Conservation (phyloP, 2,329 filamentous ascomycete species). For the Parascedosporium putredinis region DNA sequence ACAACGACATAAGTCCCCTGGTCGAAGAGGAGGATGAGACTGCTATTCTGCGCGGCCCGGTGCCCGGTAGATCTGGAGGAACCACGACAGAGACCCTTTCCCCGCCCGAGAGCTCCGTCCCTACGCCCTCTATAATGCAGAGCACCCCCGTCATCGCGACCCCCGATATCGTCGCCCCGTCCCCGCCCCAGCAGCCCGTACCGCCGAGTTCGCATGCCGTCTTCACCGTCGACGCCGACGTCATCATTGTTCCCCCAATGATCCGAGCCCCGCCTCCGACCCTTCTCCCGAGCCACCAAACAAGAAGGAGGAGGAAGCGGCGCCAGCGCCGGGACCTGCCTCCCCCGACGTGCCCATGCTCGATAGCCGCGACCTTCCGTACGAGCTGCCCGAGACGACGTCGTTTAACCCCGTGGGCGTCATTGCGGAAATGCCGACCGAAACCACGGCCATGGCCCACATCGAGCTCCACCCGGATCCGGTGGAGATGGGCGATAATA, state of each 20-base stretch:
- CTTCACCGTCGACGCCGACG: background rate
- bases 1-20: constrained; percentile 34
- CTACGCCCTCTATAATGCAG: background rate
- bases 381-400: constrained; percentile 21
- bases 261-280: background rate
- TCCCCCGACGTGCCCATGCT: constrained; percentile 21
- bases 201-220: background rate
- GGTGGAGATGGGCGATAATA: constrained; percentile 32
- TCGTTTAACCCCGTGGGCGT: constrained; percentile 30
- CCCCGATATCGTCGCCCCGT: background rate
- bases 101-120: constrained; percentile 2
- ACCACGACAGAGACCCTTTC: background rate
- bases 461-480: constrained; percentile 33
- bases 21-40: constrained; percentile 26
- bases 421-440: constrained; percentile 37
- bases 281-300: background rate
- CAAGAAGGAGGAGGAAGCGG: no score
- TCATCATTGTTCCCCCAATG: background rate
- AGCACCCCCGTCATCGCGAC: background rate
- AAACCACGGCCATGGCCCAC: constrained; percentile 27
- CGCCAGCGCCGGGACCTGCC: no score
- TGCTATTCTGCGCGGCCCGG: background rate
- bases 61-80: background rate
- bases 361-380: constrained; percentile 22
- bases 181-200: background rate